Percentiles rank a stretch among this genome's conserved stretches.
phyloP scores from a whole-genome alignment of 2,329 filamentous ascomycete species.

The Monilinia fructigena region DNA sequence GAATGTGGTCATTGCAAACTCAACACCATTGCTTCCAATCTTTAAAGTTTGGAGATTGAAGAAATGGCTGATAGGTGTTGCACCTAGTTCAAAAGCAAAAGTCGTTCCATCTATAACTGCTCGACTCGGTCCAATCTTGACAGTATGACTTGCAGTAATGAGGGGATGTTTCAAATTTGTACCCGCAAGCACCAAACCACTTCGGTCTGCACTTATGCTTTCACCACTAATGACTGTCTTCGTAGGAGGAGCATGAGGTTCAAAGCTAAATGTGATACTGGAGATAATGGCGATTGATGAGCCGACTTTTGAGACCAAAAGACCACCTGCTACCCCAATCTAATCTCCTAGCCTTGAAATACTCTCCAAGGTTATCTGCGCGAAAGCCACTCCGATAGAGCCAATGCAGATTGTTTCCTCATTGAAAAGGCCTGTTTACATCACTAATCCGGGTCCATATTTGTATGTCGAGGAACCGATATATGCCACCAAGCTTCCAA shows the following conservation, averaged over 20 bases:
- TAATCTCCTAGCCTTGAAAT: slow-evolving; percentile 30
- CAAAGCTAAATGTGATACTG: slow-evolving; percentile 50
- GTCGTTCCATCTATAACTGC: slow-evolving; percentile 52
- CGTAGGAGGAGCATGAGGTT: slow-evolving; percentile 44
- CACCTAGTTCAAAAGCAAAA: slow-evolving; percentile 51
- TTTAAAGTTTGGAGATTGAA: slow-evolving; percentile 51
- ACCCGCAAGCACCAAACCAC: slow-evolving; percentile 44
- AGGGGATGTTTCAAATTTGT: slow-evolving; percentile 32
- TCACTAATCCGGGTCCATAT: slow-evolving; percentile 27
- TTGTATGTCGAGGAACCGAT: slow-evolving; percentile 32
- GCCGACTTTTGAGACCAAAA: slow-evolving; percentile 36
- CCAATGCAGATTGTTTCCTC: slow-evolving; percentile 34
- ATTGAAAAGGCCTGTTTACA: slow-evolving; percentile 27
- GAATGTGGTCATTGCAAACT: slow-evolving; percentile 20
- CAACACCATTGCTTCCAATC: slow-evolving; percentile 50
- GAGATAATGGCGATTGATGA: slow-evolving; percentile 47
- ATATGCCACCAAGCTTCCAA: slow-evolving; percentile 28
- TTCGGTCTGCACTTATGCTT: slow-evolving; percentile 52
- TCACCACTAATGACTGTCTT: slow-evolving; percentile 51
- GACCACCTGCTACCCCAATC: slow-evolving; percentile 26
- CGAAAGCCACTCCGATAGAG: slow-evolving; percentile 30
- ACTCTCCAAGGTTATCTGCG: slow-evolving; percentile 32
- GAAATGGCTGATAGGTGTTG: slow-evolving; percentile 46
- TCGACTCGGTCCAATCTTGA: slow-evolving; percentile 34
- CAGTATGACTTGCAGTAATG: slow-evolving; percentile 29